phyloP scores from a whole-genome alignment of 2,329 filamentous ascomycete species.

The Dothidotthia symphoricarpi region DNA sequence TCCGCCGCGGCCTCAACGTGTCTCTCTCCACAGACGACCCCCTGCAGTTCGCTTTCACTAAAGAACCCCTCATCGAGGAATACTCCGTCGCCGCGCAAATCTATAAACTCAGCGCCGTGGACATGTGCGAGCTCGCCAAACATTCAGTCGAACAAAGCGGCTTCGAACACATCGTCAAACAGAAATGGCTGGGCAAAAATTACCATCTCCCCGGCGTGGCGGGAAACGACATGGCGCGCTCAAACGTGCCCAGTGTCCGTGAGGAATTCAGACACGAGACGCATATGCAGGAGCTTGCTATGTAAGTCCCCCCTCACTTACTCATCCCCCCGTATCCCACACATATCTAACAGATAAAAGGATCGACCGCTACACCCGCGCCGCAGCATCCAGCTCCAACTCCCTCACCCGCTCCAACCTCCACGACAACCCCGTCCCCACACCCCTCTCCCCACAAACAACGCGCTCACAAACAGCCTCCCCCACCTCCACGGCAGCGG shows the following conservation, averaged over 20 bases:
- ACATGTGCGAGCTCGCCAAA: conserved; percentile 98
- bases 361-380: conserved; percentile 46
- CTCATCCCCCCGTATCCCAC: not conserved
- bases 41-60: conserved; percentile 96
- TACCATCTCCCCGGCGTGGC: conserved; percentile 75
- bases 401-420: conserved; percentile 40
- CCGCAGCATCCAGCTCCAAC: conserved; percentile 28
- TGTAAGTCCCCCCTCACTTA: conserved; percentile 61
- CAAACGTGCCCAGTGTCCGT: conserved; percentile 90
- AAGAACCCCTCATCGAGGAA: conserved; percentile 96
- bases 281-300: conserved; percentile 73
- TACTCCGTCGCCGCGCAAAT: conserved; percentile 98
- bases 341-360: conserved; percentile 13
- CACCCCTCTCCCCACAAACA: conserved; percentile 30
- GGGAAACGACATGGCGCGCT: conserved; percentile 92
- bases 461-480: conserved; percentile 41
- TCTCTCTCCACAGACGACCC: conserved; percentile 96
- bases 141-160: conserved; percentile 94
- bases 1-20: conserved; percentile 90
- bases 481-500: no score
- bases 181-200: conserved; percentile 81
- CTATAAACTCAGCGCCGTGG: conserved; percentile 92
- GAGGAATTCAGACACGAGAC: conserved; percentile 90
- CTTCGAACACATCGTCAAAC: conserved; percentile 84
- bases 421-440: conserved; percentile 26